phyloP scores from a whole-genome alignment of 2,329 filamentous ascomycete species.

The Aspergillus alliaceus region DNA sequence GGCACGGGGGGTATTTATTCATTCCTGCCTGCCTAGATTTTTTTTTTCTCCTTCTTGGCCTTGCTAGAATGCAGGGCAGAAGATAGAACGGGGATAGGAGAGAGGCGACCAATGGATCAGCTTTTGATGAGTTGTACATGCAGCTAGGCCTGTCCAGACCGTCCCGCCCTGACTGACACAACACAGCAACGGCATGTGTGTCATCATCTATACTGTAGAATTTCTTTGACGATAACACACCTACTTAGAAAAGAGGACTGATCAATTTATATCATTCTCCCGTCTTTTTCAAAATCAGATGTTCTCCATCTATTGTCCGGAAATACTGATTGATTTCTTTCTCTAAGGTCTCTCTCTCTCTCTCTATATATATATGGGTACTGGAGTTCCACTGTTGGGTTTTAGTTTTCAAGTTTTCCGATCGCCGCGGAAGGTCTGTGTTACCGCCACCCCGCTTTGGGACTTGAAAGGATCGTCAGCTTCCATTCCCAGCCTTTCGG shows the following conservation, averaged over 20 bases:
- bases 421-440: conserved; percentile 4
- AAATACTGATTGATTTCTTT: no score
- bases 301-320: no score
- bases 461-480: not conserved
- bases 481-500: conserved; percentile 1
- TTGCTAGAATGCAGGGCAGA: not conserved
- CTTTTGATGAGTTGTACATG: not conserved
- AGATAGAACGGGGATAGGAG: not conserved
- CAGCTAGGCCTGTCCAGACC: no score
- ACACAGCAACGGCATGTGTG: not conserved
- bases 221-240: no score
- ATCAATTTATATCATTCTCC: no score
- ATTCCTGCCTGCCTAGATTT: not conserved
- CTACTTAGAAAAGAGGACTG: no score
- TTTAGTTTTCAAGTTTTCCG: no score
- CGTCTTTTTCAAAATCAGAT: no score
- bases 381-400: not conserved
- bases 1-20: not conserved
- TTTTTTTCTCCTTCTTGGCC: not conserved
- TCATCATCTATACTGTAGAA: not conserved
- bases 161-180: not conserved
- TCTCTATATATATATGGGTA: no score
- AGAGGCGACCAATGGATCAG: not conserved
- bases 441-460: conserved; percentile 5
- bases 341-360: no score